Conservation (phyloP, 2,329 filamentous ascomycete genomes). For the Amphichorda felina region DNA sequence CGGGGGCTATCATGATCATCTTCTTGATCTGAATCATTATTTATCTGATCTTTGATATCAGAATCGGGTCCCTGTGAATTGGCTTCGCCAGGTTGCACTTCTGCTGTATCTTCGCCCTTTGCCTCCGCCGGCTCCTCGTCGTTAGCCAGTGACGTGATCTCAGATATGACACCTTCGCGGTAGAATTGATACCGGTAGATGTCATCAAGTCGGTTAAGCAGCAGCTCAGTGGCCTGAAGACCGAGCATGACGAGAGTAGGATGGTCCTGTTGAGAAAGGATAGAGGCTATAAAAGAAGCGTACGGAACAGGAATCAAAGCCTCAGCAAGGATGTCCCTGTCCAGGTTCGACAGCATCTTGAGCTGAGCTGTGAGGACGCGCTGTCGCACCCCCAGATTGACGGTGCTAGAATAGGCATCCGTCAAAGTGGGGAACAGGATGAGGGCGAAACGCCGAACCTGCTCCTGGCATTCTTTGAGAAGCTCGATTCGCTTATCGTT, state of each 20-base stretch:
- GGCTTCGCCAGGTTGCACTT: conserved; percentile 6
- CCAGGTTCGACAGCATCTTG: conserved; percentile 96
- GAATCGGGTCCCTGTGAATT: conserved; percentile 14
- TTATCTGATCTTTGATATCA: conserved; percentile 9
- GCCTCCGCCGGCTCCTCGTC: conserved; percentile 21
- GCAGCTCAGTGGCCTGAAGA: conserved; percentile 77
- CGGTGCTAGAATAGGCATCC: conserved; percentile 93
- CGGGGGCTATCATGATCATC: conserved; percentile 7
- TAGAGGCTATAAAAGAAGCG: conserved; percentile 88
- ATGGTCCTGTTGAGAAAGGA: conserved; percentile 91
- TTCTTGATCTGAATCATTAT: conserved; percentile 10
- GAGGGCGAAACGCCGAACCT: conserved; percentile 84
- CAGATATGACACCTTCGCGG: conserved; percentile 86
- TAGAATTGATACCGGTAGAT: conserved; percentile 97
- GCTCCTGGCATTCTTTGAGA: conserved; percentile 67
- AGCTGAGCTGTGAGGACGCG: conserved; percentile 93
- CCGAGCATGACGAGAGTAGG: conserved; percentile 75
- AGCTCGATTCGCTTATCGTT: conserved; percentile 77
- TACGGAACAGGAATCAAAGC: conserved; percentile 82
- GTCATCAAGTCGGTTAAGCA: conserved; percentile 70
- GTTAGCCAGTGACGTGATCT: conserved; percentile 71
- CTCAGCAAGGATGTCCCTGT: conserved; percentile 72
- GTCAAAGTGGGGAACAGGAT: conserved; percentile 92
- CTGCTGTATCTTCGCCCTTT: conserved; percentile 6
- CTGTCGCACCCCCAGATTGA: conserved; percentile 87